Evolutionary conservation across 2,329 filamentous ascomycete species (phyloP).

Genomic region (Mariannaea elegans): DNA sequence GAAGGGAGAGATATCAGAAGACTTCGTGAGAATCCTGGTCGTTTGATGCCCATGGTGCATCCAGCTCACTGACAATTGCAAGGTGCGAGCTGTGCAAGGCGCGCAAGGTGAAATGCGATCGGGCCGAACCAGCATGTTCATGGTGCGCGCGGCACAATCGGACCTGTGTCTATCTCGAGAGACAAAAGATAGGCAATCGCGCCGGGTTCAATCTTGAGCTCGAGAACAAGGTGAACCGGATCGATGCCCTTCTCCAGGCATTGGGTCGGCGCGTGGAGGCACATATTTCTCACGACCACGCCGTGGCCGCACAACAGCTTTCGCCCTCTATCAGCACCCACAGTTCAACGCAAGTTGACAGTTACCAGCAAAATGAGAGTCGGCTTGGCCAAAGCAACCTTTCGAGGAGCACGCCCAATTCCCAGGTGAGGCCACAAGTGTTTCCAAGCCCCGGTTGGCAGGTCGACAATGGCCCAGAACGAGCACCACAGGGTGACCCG

Average conservation of each 20-base stretch:
- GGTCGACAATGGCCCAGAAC: conserved; percentile 43
- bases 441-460: conserved; percentile 48
- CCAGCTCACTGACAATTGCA: conserved; percentile 8
- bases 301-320: conserved; percentile 29
- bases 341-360: conserved; percentile 43
- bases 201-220: conserved; percentile 71
- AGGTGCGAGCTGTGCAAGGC: conserved; percentile 57
- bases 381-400: conserved; percentile 35
- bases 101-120: conserved; percentile 59
- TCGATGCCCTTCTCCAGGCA: conserved; percentile 56
- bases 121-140: conserved; percentile 69
- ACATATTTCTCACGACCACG: conserved; percentile 50
- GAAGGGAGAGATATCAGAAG: conserved; percentile 53
- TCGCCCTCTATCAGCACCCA: conserved; percentile 50
- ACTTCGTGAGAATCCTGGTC: conserved; percentile 48
- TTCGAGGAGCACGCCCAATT: conserved; percentile 27
- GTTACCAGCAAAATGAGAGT: conserved; percentile 30
- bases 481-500: conserved; percentile 12
- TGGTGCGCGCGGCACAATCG: conserved; percentile 76
- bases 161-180: conserved; percentile 73
- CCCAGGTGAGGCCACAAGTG: conserved; percentile 50
- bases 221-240: conserved; percentile 62
- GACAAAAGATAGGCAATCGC: conserved; percentile 73
- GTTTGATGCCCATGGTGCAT: background rate
- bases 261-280: conserved; percentile 54